A percentile compares a stretch with the other conserved stretches of the same genome.
phyloP scores from a whole-genome alignment of 2,329 filamentous ascomycete genomes.

The Aspergillus aculeatinus region DNA sequence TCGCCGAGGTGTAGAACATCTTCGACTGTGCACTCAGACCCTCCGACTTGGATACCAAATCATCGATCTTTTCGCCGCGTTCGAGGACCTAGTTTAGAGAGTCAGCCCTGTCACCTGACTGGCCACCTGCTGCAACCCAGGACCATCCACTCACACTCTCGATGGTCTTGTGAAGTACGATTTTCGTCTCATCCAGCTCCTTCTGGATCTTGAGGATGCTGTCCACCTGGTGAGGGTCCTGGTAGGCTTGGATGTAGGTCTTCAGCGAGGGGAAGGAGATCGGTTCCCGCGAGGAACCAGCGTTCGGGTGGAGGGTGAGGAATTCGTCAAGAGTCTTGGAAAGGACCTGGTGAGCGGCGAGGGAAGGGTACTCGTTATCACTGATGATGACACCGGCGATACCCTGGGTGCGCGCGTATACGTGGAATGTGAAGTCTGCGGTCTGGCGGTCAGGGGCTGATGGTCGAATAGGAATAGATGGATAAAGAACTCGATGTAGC shows the following conservation, averaged over 20 bases:
- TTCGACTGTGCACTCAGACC: constrained; percentile 88
- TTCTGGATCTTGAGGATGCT: constrained; percentile 94
- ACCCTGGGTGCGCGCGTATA: constrained; percentile 69
- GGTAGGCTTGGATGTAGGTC: constrained; percentile 75
- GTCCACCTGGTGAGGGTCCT: constrained; percentile 85
- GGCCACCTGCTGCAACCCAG: not conserved
- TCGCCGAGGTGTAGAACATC: constrained; percentile 86
- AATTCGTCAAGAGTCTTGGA: constrained; percentile 89
- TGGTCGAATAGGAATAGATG: not conserved
- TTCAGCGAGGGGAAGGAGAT: constrained; percentile 69
- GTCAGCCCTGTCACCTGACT: not conserved
- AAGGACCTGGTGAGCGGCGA: constrained; percentile 83
- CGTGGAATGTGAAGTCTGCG: constrained; percentile 60
- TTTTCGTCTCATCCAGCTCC: constrained; percentile 96
- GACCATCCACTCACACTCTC: constrained; percentile 47
- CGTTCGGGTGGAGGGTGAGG: constrained; percentile 67
- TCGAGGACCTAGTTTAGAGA: constrained; percentile 54
- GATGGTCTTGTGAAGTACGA: constrained; percentile 95
- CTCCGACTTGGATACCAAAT: constrained; percentile 88
- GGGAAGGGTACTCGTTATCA: constrained; percentile 70
- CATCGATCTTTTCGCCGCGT: constrained; percentile 95
- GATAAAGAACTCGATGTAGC: not conserved
- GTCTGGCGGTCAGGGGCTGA: constrained; percentile 9
- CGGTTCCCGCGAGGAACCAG: constrained; percentile 46
- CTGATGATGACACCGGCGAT: constrained; percentile 75